Evolutionary conservation across 371 early-diverging fungal species (phyloP).

Genomic region (Zopfochytrium polystomum): DNA sequence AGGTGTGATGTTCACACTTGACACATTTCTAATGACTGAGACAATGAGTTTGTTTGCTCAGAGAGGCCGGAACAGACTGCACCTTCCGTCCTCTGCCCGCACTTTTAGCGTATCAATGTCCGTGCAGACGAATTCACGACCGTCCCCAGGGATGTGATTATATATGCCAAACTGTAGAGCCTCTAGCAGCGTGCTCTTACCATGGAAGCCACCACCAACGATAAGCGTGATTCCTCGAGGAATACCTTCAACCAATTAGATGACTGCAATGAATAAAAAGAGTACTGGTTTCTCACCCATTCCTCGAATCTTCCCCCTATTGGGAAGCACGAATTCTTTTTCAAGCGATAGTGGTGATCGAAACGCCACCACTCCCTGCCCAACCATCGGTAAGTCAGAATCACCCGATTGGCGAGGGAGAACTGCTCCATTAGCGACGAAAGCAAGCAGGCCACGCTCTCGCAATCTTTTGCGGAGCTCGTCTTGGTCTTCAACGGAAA

Average conservation of each 20-base stretch:
- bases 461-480: slow-evolving; percentile 27
- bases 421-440: slow-evolving; percentile 50
- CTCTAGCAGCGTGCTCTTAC: slow-evolving; percentile 54
- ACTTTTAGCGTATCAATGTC: slow-evolving; percentile 36
- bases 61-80: no score
- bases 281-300: no score
- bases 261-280: no score
- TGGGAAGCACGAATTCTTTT: slow-evolving; percentile 38
- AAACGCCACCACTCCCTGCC: slow-evolving; percentile 27
- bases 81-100: slow-evolving; percentile 50
- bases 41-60: no score
- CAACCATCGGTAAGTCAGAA: slow-evolving; percentile 42
- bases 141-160: slow-evolving; percentile 56
- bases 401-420: slow-evolving; percentile 53
- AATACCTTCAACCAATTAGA: no score
- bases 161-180: slow-evolving; percentile 51
- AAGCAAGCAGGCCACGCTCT: slow-evolving; percentile 37
- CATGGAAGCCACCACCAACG: slow-evolving; percentile 59
- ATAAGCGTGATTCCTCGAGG: slow-evolving; percentile 50
- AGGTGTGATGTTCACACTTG: slow-evolving; percentile 47
- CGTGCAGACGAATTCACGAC: slow-evolving; percentile 50
- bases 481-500: slow-evolving; percentile 48
- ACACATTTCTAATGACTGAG: no score
- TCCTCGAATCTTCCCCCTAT: slow-evolving; percentile 42
- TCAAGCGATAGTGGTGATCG: slow-evolving; percentile 31